Percentiles rank a stretch among this genome's conserved stretches.
Evolutionary conservation across 78 protist genomes (phyloP).

Genomic region (Isochrysis galbana): DNA sequence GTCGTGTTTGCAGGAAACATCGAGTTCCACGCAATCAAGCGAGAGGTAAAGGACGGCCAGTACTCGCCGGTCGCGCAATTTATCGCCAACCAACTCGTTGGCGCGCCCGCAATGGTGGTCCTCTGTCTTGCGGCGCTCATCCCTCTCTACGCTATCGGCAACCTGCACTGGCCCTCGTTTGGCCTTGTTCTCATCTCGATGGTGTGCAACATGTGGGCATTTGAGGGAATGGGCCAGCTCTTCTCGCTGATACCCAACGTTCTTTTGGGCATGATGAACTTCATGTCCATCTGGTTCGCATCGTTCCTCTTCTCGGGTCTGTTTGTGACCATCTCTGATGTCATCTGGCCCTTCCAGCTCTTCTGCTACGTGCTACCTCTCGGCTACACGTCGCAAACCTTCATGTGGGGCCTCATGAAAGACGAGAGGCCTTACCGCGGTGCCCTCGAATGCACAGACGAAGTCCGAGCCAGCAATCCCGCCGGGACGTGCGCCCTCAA

Average conservation of each 20-base stretch:
- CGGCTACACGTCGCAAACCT: neutral
- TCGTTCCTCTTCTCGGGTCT: neutral
- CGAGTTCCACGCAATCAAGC: neutral
- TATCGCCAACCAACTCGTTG: neutral
- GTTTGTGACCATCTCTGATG: neutral
- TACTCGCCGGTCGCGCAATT: neutral
- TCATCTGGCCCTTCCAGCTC: slow-evolving; percentile 10
- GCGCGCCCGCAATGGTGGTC: neutral
- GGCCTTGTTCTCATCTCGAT: neutral
- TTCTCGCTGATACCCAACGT: neutral
- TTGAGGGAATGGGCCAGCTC: too few species aligned
- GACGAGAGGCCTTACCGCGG: too few species aligned
- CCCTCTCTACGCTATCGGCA: neutral
- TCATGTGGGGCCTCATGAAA: neutral
- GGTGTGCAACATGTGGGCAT: neutral
- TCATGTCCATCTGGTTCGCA: neutral
- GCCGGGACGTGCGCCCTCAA: neutral
- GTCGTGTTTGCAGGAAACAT: neutral
- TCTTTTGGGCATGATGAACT: neutral
- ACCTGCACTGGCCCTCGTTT: neutral
- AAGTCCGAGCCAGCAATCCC: neutral
- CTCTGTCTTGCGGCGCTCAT: neutral
- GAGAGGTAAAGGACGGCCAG: slow-evolving; percentile 20
- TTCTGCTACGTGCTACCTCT: neutral
- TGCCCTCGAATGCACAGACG: neutral